Percentiles rank a stretch among this genome's conserved stretches.
Evolutionary conservation across 2,329 filamentous ascomycete genomes (phyloP).

Genomic region (Epichloe festucae): DNA sequence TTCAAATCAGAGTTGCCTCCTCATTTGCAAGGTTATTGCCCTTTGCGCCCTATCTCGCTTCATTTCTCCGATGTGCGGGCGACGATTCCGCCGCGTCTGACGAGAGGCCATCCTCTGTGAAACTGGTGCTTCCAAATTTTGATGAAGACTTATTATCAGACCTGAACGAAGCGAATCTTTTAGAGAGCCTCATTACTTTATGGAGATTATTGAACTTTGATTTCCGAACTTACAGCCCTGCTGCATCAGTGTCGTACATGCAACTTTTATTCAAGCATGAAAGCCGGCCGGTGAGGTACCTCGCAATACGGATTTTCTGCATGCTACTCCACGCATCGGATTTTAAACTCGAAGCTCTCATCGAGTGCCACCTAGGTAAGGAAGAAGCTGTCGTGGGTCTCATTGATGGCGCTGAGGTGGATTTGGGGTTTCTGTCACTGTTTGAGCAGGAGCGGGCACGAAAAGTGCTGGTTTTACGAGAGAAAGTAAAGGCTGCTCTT

Average conservation of each 20-base stretch:
- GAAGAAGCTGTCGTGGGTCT: constrained; percentile 49
- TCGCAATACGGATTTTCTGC: constrained; percentile 72
- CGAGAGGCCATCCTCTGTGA: constrained; percentile 12
- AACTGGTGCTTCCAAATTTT: constrained; percentile 18
- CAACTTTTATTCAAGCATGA: constrained; percentile 53
- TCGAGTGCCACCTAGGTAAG: constrained; percentile 50
- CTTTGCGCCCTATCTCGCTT: constrained; percentile 66
- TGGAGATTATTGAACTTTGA: constrained; percentile 76
- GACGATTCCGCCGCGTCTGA: background rate
- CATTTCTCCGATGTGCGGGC: constrained; percentile 49
- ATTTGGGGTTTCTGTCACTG: constrained; percentile 61
- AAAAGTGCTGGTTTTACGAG: constrained; percentile 29
- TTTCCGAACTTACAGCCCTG: constrained; percentile 48
- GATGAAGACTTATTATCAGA: constrained; percentile 15
- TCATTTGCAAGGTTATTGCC: constrained; percentile 72
- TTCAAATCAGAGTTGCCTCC: constrained; percentile 40
- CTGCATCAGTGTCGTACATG: constrained; percentile 53
- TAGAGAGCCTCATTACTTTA: constrained; percentile 31
- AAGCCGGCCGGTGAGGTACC: constrained; percentile 54
- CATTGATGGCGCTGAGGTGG: constrained; percentile 64
- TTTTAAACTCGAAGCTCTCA: constrained; percentile 57
- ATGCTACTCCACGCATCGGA: constrained; percentile 71
- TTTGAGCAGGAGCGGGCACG: constrained; percentile 42
- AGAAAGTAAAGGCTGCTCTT: constrained; percentile 19
- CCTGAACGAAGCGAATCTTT: constrained; percentile 12